Percentiles rank a stretch among this genome's conserved stretches.
Conservation (phyloP, 192 early-diverging fungal species). For the Umbelopsis sp. region DNA sequence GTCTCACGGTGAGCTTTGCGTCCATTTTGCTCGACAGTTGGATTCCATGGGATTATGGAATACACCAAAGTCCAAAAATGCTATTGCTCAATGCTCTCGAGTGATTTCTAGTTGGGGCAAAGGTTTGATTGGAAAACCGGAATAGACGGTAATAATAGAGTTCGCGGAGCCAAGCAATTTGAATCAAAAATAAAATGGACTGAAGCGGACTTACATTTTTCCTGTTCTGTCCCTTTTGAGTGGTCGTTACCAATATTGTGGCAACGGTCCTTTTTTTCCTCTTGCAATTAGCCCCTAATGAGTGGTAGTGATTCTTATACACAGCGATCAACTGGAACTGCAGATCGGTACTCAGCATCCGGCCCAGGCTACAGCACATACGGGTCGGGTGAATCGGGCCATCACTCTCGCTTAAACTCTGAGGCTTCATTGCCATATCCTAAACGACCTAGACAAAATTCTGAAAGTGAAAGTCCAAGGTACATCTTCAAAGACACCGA, state of each 20-base stretch:
- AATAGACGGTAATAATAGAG: conserved; percentile 13
- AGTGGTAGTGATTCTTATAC: not conserved
- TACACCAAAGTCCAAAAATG: conserved; percentile 47
- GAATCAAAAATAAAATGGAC: no score
- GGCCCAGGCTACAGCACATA: no score
- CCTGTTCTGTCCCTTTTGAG: no score
- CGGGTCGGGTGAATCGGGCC: not conserved
- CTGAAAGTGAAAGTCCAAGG: conserved; percentile 7
- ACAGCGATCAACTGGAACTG: not conserved
- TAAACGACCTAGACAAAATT: conserved; percentile 1
- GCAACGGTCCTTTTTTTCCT: not conserved
- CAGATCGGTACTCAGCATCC: not conserved
- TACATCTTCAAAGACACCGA: not conserved
- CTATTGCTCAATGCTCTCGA: conserved; percentile 36
- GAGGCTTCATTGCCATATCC: conserved; percentile 7
- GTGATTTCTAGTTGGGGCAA: conserved; percentile 44
- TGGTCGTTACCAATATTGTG: no score
- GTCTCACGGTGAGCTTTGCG: conserved; percentile 59
- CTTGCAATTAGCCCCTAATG: not conserved
- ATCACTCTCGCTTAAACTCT: not conserved
- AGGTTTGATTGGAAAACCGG: conserved; percentile 37
- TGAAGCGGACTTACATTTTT: not conserved
- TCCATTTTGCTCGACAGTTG: conserved; percentile 59
- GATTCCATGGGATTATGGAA: conserved; percentile 57
- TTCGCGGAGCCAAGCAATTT: not conserved